Evolutionary conservation across 2,329 filamentous ascomycete genomes (phyloP), one percentile per base, ranked within the genome.

Genomic region (Metarhizium guizhouense): DNA sequence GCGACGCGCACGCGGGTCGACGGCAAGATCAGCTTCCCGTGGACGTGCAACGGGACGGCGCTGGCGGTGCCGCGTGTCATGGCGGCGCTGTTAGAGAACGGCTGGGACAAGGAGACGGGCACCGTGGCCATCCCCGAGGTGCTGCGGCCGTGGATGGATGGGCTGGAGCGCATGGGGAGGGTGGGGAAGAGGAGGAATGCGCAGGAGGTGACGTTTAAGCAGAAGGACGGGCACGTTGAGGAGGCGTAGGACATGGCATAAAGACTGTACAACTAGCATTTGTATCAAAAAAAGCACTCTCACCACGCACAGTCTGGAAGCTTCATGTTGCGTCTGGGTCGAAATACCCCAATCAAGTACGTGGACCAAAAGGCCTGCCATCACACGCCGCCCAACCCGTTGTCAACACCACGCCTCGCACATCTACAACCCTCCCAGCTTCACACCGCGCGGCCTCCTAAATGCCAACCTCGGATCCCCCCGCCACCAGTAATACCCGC

Each of bases 11-110:
- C 89, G 49, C 84, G 85, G 59, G 59, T 78, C 13, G 74, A 72
- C 53, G 69, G 67, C 34, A 83, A 80, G 66, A 72, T 87, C 45
- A 77, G 79, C 2, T 97, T 90, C 69, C 90, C 92, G 14, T 90
- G 89, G 74, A 99, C 94, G 0, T 79, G 95, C 42, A 99, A 99
- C 68, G 95, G 93, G 0, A 99, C 94, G 1, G 94, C 93, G 0
- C 76, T 97, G 64, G 94, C 94, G 1, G 87, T 97, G 42, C 94
- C 94, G 3, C 80, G 94, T 53, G 88, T 99, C 13, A 68, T 99
- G 57, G 92, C 94, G 29, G 92, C 91, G 6, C 78, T 99, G 52
- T 68, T 99, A 60, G 94, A 99, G 76, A 90, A 92, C 65, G 87
- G 90, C 1, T 99, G 92, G 88, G 82, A 94, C 65, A 86, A 91